phyloP scores from a whole-genome alignment of 1,284 basidiomycete species.

The Golubevia pallescens region DNA sequence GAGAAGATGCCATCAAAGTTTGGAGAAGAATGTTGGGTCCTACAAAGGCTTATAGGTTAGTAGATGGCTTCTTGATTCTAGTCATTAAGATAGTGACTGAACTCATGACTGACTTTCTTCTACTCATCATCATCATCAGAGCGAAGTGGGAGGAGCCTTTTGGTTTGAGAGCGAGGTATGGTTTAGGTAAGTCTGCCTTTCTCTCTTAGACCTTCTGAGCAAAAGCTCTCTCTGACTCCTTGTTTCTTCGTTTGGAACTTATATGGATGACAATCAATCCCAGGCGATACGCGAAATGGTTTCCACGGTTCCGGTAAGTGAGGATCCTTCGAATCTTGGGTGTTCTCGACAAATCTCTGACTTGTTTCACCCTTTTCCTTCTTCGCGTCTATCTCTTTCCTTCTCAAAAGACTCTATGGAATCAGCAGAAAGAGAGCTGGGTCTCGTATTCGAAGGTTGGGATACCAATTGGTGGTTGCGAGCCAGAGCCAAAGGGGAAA shows the following conservation, averaged over 20 bases:
- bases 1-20: slow-evolving; percentile 33
- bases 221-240: too few relatives aligned
- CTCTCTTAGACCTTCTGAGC: too few relatives aligned
- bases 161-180: slow-evolving; percentile 38
- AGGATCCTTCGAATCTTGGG: neutral
- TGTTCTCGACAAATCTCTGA: neutral
- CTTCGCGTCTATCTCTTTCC: too few relatives aligned
- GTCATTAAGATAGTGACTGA: neutral
- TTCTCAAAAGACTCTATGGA: slow-evolving; percentile 27
- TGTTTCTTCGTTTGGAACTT: too few relatives aligned
- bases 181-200: slow-evolving; percentile 15
- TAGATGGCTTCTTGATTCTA: neutral
- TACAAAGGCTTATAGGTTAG: slow-evolving; percentile 47
- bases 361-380: neutral
- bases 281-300: slow-evolving; percentile 51
- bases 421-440: slow-evolving; percentile 27
- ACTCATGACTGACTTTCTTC: neutral
- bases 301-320: slow-evolving; percentile 49
- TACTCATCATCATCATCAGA: slow-evolving; percentile 2
- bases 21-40: slow-evolving; percentile 54
- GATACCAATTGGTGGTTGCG: slow-evolving; percentile 36
- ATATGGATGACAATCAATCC: too few relatives aligned
- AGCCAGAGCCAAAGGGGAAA: slow-evolving; percentile 8
- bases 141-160: slow-evolving; percentile 35
- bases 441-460: slow-evolving; percentile 41